These are phyloP conservation scores for Stephania japonica DNA, from an alignment of 164 flowering plant species.

Conservation along the genomic window DNA sequence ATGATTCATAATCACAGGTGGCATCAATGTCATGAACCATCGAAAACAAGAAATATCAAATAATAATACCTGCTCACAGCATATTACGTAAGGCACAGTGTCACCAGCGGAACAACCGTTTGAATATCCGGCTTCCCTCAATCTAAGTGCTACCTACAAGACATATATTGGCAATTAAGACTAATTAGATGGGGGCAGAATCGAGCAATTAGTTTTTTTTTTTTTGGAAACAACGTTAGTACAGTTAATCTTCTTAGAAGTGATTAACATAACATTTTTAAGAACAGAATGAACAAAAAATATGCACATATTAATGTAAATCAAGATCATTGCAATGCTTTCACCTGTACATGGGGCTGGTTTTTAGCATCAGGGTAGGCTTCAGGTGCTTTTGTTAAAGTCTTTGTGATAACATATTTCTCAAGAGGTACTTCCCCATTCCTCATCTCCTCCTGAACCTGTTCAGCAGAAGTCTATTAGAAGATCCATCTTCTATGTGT, in stretches of 20 bases:
- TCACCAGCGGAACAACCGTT: conserved; percentile 86
- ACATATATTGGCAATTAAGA: conserved; percentile 6
- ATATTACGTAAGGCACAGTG: conserved; percentile 86
- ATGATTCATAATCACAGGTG: neutral
- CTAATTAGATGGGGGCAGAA: neutral
- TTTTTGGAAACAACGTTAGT: no score
- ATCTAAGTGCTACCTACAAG: conserved; percentile 77
- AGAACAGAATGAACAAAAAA: neutral
- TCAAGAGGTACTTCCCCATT: conserved; percentile 81
- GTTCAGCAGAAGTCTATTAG: conserved; percentile 16
- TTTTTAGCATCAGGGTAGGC: conserved; percentile 94
- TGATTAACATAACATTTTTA: neutral
- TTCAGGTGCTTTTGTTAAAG: conserved; percentile 90
- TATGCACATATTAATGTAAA: neutral
- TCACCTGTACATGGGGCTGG: conserved; percentile 96
- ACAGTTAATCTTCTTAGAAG: no score
- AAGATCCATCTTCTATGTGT: neutral
- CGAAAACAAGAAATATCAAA: conserved; percentile 7
- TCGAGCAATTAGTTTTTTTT: neutral
- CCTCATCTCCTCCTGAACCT: conserved; percentile 96
- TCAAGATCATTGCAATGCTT: conserved; percentile 8
- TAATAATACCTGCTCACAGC: conserved; percentile 73
- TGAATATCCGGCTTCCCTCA: conserved; percentile 73
- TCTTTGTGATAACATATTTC: conserved; percentile 87
- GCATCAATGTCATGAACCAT: neutral